Percentiles rank a stretch among this genome's conserved stretches.
These are phyloP conservation scores for Pseudoturritis turrita DNA, from an alignment of 345 rosid genomes.

Conservation along the genomic window DNA sequence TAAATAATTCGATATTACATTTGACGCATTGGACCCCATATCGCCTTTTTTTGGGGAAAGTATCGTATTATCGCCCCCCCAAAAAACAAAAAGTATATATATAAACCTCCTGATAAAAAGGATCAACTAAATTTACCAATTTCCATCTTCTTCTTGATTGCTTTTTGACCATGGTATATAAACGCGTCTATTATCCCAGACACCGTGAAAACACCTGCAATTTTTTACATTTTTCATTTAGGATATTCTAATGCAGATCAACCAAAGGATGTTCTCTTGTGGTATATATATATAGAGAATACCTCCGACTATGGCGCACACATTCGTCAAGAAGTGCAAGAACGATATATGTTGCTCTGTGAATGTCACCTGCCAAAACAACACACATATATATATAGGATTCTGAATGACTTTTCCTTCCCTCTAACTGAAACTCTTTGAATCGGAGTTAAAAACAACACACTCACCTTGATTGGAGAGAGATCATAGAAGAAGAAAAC, in stretches of 20 bases:
- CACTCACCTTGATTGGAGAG: constrained; percentile 87
- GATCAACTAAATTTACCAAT: constrained; percentile 79
- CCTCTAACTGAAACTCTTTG: neutral
- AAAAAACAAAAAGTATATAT: no score
- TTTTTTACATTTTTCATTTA: neutral
- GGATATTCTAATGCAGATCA: neutral
- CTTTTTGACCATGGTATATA: constrained; percentile 84
- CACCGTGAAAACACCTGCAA: constrained; percentile 81
- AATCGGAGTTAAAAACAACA: neutral
- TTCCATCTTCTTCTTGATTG: constrained; percentile 97
- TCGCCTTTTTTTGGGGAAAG: no score
- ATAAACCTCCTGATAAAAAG: no score
- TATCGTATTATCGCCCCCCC: no score
- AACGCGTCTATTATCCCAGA: constrained; percentile 90
- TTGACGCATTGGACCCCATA: neutral
- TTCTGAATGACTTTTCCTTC: neutral
- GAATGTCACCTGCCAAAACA: constrained; percentile 63
- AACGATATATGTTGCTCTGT: constrained; percentile 74
- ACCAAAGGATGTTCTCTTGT: neutral
- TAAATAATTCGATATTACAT: constrained; percentile 7
- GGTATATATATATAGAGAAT: neutral
- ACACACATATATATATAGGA: neutral
- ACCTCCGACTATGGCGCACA: constrained; percentile 98
- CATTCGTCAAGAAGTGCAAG: constrained; percentile 88
- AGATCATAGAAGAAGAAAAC: constrained; percentile 98